These are phyloP conservation scores for Candida pseudofarinosa DNA, from an alignment of 805 yeast genomes.

Conservation along the genomic window DNA sequence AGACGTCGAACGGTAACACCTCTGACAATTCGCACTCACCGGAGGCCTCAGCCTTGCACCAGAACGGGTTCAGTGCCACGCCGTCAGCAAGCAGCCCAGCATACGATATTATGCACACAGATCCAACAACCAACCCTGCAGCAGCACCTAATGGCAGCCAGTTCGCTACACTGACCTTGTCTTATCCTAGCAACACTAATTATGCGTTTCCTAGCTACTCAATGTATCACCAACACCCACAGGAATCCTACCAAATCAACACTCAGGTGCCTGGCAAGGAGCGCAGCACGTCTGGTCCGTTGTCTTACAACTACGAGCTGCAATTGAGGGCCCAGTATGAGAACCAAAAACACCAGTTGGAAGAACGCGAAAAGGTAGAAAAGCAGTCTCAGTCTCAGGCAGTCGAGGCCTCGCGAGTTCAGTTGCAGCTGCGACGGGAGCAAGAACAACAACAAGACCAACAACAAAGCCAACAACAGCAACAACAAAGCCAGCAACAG, in stretches of 20 bases:
- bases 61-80: constrained; percentile 5
- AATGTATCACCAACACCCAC: constrained; percentile 11
- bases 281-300: background rate
- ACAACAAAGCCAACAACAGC: constrained; percentile 3
- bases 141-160: constrained; percentile 13
- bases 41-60: constrained; percentile 3
- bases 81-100: constrained; percentile 4
- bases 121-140: constrained; percentile 4
- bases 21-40: constrained; percentile 2
- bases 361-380: constrained; percentile 9
- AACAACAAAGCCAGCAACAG: constrained; percentile 6
- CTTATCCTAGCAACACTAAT: constrained; percentile 16
- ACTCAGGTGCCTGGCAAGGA: background rate
- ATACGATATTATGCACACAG: constrained; percentile 21
- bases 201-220: constrained; percentile 12
- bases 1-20: constrained; percentile 3
- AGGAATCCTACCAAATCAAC: constrained; percentile 5
- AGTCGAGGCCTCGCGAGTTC: constrained; percentile 12
- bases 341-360: constrained; percentile 18
- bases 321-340: constrained; percentile 22
- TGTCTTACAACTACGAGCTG: constrained; percentile 16
- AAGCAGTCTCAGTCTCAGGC: constrained; percentile 9
- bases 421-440: constrained; percentile 9
- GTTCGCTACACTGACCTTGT: constrained; percentile 23
- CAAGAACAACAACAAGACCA: constrained; percentile 10